Evolutionary conservation across 345 rosid genomes (phyloP).

Genomic region (Capsella bursapastoris): DNA sequence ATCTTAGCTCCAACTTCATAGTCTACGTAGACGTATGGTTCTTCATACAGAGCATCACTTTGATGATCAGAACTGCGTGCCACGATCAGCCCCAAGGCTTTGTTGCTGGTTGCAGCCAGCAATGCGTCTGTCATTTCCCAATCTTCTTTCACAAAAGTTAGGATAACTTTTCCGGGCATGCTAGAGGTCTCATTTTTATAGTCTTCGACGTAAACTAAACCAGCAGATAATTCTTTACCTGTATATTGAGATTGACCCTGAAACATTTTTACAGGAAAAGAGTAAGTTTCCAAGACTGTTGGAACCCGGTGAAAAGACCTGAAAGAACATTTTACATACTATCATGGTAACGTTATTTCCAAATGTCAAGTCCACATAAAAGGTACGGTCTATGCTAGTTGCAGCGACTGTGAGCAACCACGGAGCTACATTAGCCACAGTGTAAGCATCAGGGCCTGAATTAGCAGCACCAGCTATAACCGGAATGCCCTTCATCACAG

Average conservation of each 20-base stretch:
- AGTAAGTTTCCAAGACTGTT: slow-evolving; percentile 10
- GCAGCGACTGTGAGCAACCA: slow-evolving; percentile 33
- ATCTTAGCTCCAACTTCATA: slow-evolving; percentile 33
- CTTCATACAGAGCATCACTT: rapidly evolving
- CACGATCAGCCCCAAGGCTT: neutral
- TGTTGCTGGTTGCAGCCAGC: neutral
- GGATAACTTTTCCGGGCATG: slow-evolving; percentile 5
- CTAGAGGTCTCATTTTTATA: neutral
- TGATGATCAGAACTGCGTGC: slow-evolving; percentile 15
- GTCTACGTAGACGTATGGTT: neutral
- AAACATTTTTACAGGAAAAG: slow-evolving; percentile 4
- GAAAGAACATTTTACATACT: slow-evolving; percentile 14
- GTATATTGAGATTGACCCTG: slow-evolving; percentile 15
- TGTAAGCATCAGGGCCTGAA: slow-evolving; percentile 1
- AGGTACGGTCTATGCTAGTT: slow-evolving; percentile 32
- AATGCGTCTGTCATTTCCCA: neutral
- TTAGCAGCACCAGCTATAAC: slow-evolving; percentile 11
- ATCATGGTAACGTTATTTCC: slow-evolving; percentile 29
- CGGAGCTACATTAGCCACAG: slow-evolving; percentile 26
- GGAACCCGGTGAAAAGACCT: neutral
- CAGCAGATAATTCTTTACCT: neutral
- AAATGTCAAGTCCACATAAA: slow-evolving; percentile 23
- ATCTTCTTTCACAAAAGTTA: slow-evolving; percentile 19
- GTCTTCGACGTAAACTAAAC: slow-evolving; percentile 24
- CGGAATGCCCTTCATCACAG: slow-evolving; percentile 25